Percentiles rank a stretch among this genome's conserved stretches.
Conservation (phyloP, 2,329 filamentous ascomycete genomes). For the Aureobasidium sp. region DNA sequence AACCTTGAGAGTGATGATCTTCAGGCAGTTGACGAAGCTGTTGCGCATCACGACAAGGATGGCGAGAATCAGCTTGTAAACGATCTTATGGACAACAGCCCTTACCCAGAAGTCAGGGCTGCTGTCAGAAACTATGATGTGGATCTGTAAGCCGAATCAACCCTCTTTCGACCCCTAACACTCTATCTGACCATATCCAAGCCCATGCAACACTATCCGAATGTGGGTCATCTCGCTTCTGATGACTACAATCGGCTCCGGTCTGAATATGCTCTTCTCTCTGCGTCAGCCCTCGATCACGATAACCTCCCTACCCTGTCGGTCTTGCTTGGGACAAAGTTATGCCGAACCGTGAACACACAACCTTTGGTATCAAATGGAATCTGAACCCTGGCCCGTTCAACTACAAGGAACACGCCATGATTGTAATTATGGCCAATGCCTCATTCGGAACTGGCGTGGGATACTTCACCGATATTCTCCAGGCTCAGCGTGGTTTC, state of each 20-base stretch:
- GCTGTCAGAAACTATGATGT: slow-evolving; percentile 53
- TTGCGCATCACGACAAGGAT: slow-evolving; percentile 45
- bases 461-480: slow-evolving; percentile 61
- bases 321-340: slow-evolving; percentile 47
- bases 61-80: slow-evolving; percentile 49
- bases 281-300: slow-evolving; percentile 32
- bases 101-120: slow-evolving; percentile 51
- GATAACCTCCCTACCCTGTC: slow-evolving; percentile 28
- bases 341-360: slow-evolving; percentile 46
- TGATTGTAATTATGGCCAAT: slow-evolving; percentile 57
- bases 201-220: slow-evolving; percentile 51
- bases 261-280: slow-evolving; percentile 69
- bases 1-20: slow-evolving; percentile 1
- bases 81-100: slow-evolving; percentile 55
- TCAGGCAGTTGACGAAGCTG: slow-evolving; percentile 50
- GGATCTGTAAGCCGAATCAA: slow-evolving; percentile 33
- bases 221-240: slow-evolving; percentile 53
- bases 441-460: slow-evolving; percentile 39
- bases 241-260: slow-evolving; percentile 52
- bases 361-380: slow-evolving; percentile 44
- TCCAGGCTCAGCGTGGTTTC: slow-evolving; percentile 62
- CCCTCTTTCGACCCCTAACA: background rate
- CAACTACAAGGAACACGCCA: slow-evolving; percentile 54
- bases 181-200: background rate
- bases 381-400: slow-evolving; percentile 51